Base-by-base conservation (phyloP, 2,329 filamentous ascomycete genomes). In the Elsinoe ampelina region DNA sequence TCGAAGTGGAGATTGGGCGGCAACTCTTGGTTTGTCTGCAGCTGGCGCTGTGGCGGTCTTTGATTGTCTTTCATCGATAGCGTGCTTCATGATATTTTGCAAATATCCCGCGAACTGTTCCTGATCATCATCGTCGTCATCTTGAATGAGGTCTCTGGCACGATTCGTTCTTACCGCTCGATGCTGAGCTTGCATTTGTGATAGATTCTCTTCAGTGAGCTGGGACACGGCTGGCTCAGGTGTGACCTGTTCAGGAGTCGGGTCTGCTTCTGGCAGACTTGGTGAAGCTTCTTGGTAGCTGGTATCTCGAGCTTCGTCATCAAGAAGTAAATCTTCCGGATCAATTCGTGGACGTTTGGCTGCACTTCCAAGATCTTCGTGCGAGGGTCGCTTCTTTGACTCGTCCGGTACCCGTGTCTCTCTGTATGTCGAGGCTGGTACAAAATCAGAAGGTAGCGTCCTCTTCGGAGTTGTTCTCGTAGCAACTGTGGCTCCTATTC, bases 141-240 rank as follows among this genome's bases (percentile, higher is more conserved):
- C 67, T 55, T 61, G 56, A 1, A 59, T 61, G 11, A 71, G 50
- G 52, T 71, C 68, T 1, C 58, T 17, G 4, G 61, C 68, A 43
- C 68, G 42, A 7, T 58, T 30, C n/a, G 58, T 39, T 2, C 38
- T 13, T 13, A 20, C 55, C 17, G 45, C 41, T 22, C 55, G 58
- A 20, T 66, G 60, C 32, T 62, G 55, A 26, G 63, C 66, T 59
- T 69, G 63, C 41, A 68, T 66, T 54, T 61, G 66, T 26, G 64
- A 64, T 13, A 70, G 61, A 45, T 70, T 70, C 8, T 63, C 66
- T 57, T 63, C 63, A 2, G 68, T 70, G 30, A 70, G 58, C 26
- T 45, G 41, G 6, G 41, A 45, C 10, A 45, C 19, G 41, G 26
- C 19, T 13, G 3, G n/a, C 12, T 19, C 19, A 34, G 48, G 48